Evolutionary conservation across 345 rosid genomes (phyloP), one percentile per base, ranked within the genome.

Genomic region (Gynandropsis gynandra): DNA sequence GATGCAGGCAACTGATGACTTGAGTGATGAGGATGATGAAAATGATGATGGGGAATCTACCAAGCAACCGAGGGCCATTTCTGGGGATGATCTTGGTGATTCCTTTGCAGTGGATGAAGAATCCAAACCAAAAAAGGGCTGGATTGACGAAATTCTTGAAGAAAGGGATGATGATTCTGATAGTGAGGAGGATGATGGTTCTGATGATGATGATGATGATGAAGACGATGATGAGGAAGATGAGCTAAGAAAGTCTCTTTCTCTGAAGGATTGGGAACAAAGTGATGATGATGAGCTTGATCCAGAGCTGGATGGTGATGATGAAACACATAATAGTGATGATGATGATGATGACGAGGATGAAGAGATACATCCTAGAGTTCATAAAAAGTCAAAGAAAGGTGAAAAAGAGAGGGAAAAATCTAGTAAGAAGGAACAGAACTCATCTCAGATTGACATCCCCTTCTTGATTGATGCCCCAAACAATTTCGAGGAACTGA

Each of bases 11-110:
- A 49, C 61, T 50, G 87, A 79, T 66, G 92, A 79, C 33, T 63
- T 82, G 10, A 82, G 88, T 47, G 96, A 87, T 39, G 93, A 69
- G 47, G 95, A 92, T 45, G 75, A 76, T 51, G 83, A 78, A 62
- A 76, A 68, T 59, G 63, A 9, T 41, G 80, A 72, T 39, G 75
- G 62, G 68, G 47, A 68, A 27, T 62, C 65, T 18, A 18, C 49
- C 48, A 70, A 65, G 69, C 70, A 53, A 73, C 61, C 42, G 42
- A 75, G 66, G 49, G 49, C 79, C 16, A 43, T 72, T 55, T 87
- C 94, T 41, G 95, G 95, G 7, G 97, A 87, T 69, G 95, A 85
- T 74, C 95, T 83, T 55, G 95, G 95, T 55, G 97, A 85, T 73
- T 85, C 90, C 16, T 92, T 92, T 55, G 63, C 86, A 13, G 53